A percentile compares a stretch with the other conserved stretches of the same genome.
Conservation (phyloP, 2,329 filamentous ascomycete genomes). For the Hypoxylon sp. region DNA sequence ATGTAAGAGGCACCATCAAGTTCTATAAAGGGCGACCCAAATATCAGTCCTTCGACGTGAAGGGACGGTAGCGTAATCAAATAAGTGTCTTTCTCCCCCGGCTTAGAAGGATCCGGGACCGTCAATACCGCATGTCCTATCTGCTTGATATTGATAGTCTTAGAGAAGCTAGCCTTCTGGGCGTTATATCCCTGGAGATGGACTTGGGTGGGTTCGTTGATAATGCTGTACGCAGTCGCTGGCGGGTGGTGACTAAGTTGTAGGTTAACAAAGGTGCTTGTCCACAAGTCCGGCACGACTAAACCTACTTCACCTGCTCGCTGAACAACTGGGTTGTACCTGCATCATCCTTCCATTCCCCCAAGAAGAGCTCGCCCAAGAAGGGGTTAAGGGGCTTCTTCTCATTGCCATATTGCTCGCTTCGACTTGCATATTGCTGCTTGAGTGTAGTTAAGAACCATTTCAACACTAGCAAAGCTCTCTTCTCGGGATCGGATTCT, state of each 20-base stretch:
- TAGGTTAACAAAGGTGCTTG: conserved; percentile 22
- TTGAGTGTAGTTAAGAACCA: conserved; percentile 62
- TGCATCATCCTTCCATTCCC: conserved; percentile 52
- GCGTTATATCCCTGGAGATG: conserved; percentile 65
- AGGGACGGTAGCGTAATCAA: conserved; percentile 64
- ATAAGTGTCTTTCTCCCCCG: conserved; percentile 61
- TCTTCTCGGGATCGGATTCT: conserved; percentile 58
- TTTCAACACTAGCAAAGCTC: conserved; percentile 62
- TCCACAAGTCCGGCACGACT: not conserved
- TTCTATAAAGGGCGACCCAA: conserved; percentile 63
- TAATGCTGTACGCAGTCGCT: conserved; percentile 66
- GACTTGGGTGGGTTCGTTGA: conserved; percentile 59
- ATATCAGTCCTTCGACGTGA: conserved; percentile 62
- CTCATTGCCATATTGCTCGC: conserved; percentile 61
- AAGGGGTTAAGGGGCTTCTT: conserved; percentile 68
- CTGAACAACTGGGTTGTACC: conserved; percentile 53
- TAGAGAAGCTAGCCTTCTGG: conserved; percentile 66
- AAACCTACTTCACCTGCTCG: conserved; percentile 61
- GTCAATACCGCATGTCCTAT: conserved; percentile 64
- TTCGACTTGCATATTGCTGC: conserved; percentile 62
- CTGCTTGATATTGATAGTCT: conserved; percentile 64
- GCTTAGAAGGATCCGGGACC: conserved; percentile 57
- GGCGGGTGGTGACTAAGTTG: conserved; percentile 63
- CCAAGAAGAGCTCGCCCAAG: conserved; percentile 64
- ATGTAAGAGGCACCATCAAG: conserved; percentile 61